A percentile compares a stretch with the other conserved stretches of the same genome.
Conservation (phyloP, 2,329 filamentous ascomycete genomes). For the Drechslerella coelobrocha region DNA sequence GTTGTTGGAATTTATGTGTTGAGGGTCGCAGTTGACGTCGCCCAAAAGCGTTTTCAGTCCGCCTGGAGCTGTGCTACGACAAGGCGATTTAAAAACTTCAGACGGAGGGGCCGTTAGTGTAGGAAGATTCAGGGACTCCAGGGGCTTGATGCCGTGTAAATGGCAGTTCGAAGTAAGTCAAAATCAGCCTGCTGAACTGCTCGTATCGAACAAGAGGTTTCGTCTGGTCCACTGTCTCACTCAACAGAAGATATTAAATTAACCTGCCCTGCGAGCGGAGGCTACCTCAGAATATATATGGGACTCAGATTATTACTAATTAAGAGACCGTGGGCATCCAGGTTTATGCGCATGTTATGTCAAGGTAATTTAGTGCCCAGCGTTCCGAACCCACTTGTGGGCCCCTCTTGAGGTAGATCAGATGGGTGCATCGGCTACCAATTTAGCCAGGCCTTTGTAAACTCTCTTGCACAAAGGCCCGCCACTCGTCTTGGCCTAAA, state of each 20-base stretch:
- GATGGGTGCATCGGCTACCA: slow-evolving; percentile 4
- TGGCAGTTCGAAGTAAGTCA: slow-evolving; percentile 25
- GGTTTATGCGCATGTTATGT: not conserved
- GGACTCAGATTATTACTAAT: not conserved
- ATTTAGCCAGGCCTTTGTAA: not conserved
- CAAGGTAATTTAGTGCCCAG: not conserved
- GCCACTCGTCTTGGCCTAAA: slow-evolving; percentile 4
- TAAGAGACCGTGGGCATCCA: not conserved
- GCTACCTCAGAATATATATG: slow-evolving; percentile 26
- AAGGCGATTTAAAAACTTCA: not conserved
- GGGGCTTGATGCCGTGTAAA: slow-evolving; percentile 17
- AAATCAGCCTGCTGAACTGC: not conserved
- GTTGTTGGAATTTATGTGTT: slow-evolving; percentile 14
- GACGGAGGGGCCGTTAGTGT: not conserved
- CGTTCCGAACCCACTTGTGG: slow-evolving; percentile 19
- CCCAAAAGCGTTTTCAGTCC: not conserved
- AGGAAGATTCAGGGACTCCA: slow-evolving; percentile 16
- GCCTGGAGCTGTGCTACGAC: not conserved
- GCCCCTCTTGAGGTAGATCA: slow-evolving; percentile 46
- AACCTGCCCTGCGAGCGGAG: slow-evolving; percentile 21
- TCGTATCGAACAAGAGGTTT: slow-evolving; percentile 42
- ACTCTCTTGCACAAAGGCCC: not conserved
- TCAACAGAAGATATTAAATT: not conserved
- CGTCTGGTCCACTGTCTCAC: slow-evolving; percentile 31
- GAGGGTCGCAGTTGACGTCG: not conserved